Base-by-base conservation (phyloP, 805 yeast species). In the Candida namnaoensis region DNA sequence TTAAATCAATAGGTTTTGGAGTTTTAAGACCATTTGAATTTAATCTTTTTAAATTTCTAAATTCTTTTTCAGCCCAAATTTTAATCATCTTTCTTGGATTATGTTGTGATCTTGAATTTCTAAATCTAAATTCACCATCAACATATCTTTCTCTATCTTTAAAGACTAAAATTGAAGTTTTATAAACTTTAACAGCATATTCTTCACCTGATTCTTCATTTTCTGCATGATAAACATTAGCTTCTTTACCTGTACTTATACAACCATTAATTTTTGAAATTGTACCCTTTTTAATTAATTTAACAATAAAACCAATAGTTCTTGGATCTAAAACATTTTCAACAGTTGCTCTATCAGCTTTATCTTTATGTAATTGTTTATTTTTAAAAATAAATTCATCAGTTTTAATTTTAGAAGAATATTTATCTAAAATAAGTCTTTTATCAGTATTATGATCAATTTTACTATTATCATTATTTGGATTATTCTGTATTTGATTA, bases 31-130 rank as follows among this genome's bases (percentile, higher is more conserved):
- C 95, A 43, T 80, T 73, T 37, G 72, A 58, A 58, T 83, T 67
- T 19, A 93, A 69, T 56, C 99, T 74, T 60, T 87, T 91, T 61
- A 93, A 70, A 58, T 93, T 93, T 42, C 99, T 67, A 50, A 90
- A 91, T 64, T 93, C 99, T 57, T 93, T 93, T 60, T 93, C 99
- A 0, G 99, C 98, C 99, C 99, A 93, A 24, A 90, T 74, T 60
- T 87, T 88, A 47, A 93, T 96, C 97, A 93, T 91, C 57, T 91
- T 91, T 56, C 99, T 73, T 9, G 98, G 98, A 56, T 93, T 93
- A 49, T 88, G 88, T 53, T 86, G 88, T 34, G 79, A 76, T 52
- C 91, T 87, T 7, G 86, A 73, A 56, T 86, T 84, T 55, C 97
- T 69, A 64, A 93, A 93, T 42, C 99, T 69, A 62, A 78, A 91